Evolutionary conservation across 768 basidiomycete genomes (phyloP).

Genomic region (Cystofilobasidium macerans): DNA sequence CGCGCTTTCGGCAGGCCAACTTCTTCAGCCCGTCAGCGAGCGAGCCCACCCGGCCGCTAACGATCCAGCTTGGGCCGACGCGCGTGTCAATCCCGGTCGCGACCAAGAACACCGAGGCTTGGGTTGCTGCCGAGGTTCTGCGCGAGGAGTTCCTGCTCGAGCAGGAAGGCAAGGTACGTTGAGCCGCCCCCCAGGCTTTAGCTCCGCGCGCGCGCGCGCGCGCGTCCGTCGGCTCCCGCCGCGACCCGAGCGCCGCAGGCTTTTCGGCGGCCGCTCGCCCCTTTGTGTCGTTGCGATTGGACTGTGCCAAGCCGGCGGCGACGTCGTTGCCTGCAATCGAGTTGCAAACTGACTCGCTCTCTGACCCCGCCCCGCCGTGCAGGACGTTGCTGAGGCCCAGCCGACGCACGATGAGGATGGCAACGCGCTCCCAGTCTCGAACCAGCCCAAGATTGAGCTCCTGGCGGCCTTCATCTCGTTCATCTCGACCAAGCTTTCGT

Average conservation of each 20-base stretch:
- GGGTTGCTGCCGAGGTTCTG: slow-evolving; percentile 85
- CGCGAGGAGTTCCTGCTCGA: slow-evolving; percentile 69
- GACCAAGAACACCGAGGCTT: slow-evolving; percentile 58
- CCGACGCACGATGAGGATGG: slow-evolving; percentile 45
- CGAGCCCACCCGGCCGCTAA: slow-evolving; percentile 37
- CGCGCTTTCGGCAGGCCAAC: slow-evolving; percentile 16
- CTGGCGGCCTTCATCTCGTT: slow-evolving; percentile 72
- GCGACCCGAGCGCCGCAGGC: not conserved
- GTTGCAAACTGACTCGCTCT: too few relatives aligned
- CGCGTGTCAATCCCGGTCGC: slow-evolving; percentile 74
- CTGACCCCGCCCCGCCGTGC: slow-evolving; percentile 33
- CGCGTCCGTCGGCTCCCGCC: not conserved
- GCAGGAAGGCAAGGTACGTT: slow-evolving; percentile 26
- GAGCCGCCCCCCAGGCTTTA: not conserved
- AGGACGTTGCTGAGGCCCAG: slow-evolving; percentile 39
- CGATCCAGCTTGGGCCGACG: slow-evolving; percentile 36
- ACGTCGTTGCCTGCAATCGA: too few relatives aligned
- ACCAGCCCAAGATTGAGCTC: slow-evolving; percentile 64
- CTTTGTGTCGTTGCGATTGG: too few relatives aligned
- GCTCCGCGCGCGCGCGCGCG: not conserved
- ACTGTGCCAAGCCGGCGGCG: too few relatives aligned
- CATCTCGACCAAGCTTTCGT: slow-evolving; percentile 50
- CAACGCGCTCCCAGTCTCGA: slow-evolving; percentile 39
- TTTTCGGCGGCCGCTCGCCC: not conserved
- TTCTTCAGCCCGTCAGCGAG: slow-evolving; percentile 16